These are phyloP conservation scores for Pseudocercospora ulei DNA, from an alignment of 2,329 filamentous ascomycete species.

Conservation along the genomic window DNA sequence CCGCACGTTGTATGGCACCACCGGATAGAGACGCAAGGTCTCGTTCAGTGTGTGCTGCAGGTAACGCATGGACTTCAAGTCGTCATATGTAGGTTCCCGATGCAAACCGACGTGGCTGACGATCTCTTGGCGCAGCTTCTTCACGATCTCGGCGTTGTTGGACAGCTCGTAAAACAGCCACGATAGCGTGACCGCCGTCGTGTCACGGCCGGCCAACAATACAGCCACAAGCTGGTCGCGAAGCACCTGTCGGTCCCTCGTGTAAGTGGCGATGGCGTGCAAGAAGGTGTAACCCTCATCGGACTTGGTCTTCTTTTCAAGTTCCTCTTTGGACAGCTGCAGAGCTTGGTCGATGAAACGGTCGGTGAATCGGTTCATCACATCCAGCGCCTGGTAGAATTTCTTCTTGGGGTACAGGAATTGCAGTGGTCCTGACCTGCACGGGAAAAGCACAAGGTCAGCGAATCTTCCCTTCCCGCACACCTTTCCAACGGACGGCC, in stretches of 20 bases:
- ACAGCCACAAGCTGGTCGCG: slow-evolving; percentile 78
- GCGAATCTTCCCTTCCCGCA: too few species aligned
- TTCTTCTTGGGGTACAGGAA: slow-evolving; percentile 52
- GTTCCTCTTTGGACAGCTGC: slow-evolving; percentile 57
- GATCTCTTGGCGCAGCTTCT: slow-evolving; percentile 65
- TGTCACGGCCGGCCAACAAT: slow-evolving; percentile 76
- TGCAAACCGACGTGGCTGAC: slow-evolving; percentile 54
- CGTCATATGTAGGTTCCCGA: slow-evolving; percentile 56
- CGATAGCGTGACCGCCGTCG: slow-evolving; percentile 69
- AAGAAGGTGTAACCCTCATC: slow-evolving; percentile 73
- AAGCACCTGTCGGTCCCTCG: slow-evolving; percentile 56
- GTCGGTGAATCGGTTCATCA: slow-evolving; percentile 67
- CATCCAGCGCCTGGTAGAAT: slow-evolving; percentile 55
- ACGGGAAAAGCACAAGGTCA: too few species aligned
- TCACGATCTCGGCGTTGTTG: slow-evolving; percentile 56
- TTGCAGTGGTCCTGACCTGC: slow-evolving; percentile 49
- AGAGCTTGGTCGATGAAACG: slow-evolving; percentile 68
- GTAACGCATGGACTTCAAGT: slow-evolving; percentile 83
- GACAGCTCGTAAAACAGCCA: slow-evolving; percentile 78
- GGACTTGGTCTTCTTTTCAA: slow-evolving; percentile 61
- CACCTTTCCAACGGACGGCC: too few species aligned
- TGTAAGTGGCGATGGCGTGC: slow-evolving; percentile 72
- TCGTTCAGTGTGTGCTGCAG: slow-evolving; percentile 44
- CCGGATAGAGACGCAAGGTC: slow-evolving; percentile 42
- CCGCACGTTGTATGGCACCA: slow-evolving; percentile 45